Conservation (phyloP, 768 basidiomycete species). For the Boletus rubroflammeus region DNA sequence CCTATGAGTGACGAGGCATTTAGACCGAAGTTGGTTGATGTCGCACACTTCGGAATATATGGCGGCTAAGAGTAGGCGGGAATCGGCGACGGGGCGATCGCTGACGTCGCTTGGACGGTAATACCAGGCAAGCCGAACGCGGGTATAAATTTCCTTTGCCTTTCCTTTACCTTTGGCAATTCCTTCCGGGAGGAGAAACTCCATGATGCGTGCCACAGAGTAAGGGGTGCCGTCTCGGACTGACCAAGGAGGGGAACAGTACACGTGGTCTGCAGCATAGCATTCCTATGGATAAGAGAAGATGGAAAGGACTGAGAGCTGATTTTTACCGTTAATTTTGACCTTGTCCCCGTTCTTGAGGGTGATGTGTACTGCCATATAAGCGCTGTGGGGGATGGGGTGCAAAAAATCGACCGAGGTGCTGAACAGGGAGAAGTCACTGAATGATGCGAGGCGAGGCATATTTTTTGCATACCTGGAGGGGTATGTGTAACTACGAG, state of each 20-base stretch:
- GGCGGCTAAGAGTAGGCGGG: constrained; percentile 87
- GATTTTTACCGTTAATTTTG: constrained; percentile 76
- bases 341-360: constrained; percentile 84
- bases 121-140: constrained; percentile 92
- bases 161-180: constrained; percentile 61
- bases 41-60: constrained; percentile 97
- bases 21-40: constrained; percentile 86
- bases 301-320: constrained; percentile 11
- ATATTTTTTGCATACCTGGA: constrained; percentile 26
- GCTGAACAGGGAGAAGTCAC: constrained; percentile 4
- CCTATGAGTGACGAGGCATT: constrained; percentile 91
- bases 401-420: constrained; percentile 27
- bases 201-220: constrained; percentile 94
- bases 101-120: constrained; percentile 96
- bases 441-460: not conserved
- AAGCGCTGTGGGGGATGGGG: constrained; percentile 14
- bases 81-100: constrained; percentile 87
- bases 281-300: constrained; percentile 14
- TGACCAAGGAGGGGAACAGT: constrained; percentile 91
- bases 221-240: constrained; percentile 93
- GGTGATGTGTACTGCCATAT: constrained; percentile 40
- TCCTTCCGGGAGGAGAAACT: constrained; percentile 83
- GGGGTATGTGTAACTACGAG: constrained; percentile 18
- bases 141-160: constrained; percentile 67
- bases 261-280: constrained; percentile 84